These are phyloP conservation scores for Paramecium caudatum DNA, from an alignment of 73 alveolate species.

Conservation along the genomic window DNA sequence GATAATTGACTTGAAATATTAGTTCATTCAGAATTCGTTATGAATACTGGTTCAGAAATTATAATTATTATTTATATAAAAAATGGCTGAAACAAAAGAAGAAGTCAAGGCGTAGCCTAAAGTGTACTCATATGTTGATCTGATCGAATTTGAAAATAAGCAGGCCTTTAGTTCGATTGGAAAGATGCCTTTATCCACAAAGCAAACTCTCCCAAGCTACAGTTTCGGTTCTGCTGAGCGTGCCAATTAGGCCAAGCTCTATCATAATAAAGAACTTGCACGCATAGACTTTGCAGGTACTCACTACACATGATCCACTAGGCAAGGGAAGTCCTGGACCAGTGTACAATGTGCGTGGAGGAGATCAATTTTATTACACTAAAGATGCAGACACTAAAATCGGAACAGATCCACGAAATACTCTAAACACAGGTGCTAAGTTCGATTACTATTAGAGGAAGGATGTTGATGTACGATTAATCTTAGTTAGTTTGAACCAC, in stretches of 20 bases:
- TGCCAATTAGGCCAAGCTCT: conserved; percentile 67
- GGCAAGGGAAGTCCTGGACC: conserved; percentile 78
- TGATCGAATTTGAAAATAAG: conserved; percentile 63
- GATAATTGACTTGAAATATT: too few relatives aligned
- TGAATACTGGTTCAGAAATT: not conserved
- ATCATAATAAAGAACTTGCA: conserved; percentile 75
- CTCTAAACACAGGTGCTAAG: conserved; percentile 74
- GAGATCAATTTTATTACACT: conserved; percentile 71
- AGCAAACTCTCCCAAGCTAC: conserved; percentile 69
- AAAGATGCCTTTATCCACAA: conserved; percentile 70
- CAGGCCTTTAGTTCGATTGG: conserved; percentile 71
- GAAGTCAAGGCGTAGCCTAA: conserved; percentile 74
- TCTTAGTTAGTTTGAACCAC: conserved; percentile 70
- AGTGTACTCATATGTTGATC: conserved; percentile 72
- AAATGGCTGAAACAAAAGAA: conserved; percentile 78
- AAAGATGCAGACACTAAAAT: conserved; percentile 67
- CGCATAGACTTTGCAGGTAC: conserved; percentile 75
- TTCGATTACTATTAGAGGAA: conserved; percentile 73
- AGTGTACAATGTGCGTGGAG: conserved; percentile 70
- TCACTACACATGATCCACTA: not conserved
- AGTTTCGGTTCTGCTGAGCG: conserved; percentile 78
- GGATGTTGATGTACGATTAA: conserved; percentile 71
- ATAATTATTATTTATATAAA: not conserved
- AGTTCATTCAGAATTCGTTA: too few relatives aligned
- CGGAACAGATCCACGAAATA: conserved; percentile 73